Evolutionary conservation across 176 grass and related monocot species (phyloP).

Genomic region (Otatea glauca): DNA sequence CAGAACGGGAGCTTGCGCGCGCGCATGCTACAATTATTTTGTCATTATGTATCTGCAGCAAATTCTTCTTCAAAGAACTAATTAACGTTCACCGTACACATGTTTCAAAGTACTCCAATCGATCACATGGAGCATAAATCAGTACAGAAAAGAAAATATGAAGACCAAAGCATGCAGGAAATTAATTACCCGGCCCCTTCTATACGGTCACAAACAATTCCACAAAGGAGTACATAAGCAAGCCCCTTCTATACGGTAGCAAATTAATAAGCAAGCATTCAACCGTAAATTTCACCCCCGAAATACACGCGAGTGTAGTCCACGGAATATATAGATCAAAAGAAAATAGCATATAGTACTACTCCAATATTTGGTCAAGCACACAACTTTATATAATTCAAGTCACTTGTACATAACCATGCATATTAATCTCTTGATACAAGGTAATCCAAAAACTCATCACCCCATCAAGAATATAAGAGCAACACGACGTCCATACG

Average conservation of each 20-base stretch:
- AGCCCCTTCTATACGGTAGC: too few species aligned
- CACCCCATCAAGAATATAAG: constrained; percentile 55
- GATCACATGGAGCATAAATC: background rate
- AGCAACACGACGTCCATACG: constrained; percentile 12
- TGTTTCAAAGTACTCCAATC: background rate
- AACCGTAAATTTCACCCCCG: background rate
- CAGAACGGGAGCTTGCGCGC: background rate
- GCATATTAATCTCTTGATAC: constrained; percentile 58
- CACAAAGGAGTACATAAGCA: too few species aligned
- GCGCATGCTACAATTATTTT: too few species aligned
- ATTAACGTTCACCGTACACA: background rate
- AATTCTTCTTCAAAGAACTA: background rate
- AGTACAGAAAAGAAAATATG: background rate
- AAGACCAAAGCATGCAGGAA: background rate
- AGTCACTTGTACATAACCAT: background rate
- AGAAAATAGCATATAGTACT: background rate
- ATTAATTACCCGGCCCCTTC: background rate
- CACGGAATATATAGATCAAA: background rate
- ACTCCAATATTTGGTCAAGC: background rate
- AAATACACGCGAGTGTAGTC: background rate
- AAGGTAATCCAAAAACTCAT: constrained; percentile 63
- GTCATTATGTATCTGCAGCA: background rate
- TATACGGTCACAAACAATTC: background rate
- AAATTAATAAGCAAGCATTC: background rate
- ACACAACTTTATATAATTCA: background rate